A percentile compares a stretch with the other conserved stretches of the same genome.
phyloP scores from a whole-genome alignment of 139 green algal genomes.

The Diplosphaera chodatii region DNA sequence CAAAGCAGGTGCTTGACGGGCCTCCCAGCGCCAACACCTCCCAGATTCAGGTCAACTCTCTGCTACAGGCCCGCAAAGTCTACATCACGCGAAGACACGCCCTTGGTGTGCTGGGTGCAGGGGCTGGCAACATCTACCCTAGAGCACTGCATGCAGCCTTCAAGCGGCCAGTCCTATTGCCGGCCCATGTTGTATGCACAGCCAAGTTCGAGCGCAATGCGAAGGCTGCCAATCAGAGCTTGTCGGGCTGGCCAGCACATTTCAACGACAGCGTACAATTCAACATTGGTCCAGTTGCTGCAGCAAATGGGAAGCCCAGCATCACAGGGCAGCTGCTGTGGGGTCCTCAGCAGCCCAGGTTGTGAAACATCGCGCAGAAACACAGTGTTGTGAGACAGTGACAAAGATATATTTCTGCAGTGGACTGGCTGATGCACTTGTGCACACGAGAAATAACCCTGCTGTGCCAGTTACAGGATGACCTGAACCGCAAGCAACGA shows the following conservation, averaged over 20 bases:
- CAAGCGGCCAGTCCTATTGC: not conserved
- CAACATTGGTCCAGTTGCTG: not conserved
- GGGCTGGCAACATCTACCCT: not conserved
- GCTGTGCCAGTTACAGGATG: too few relatives aligned
- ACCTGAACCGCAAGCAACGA: too few relatives aligned
- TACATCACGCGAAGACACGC: not conserved
- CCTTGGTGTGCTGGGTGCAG: not conserved
- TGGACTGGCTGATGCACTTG: too few relatives aligned
- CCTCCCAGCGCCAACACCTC: too few relatives aligned
- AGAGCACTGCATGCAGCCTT: not conserved
- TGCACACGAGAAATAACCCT: too few relatives aligned
- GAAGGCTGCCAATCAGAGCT: not conserved
- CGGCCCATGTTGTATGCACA: not conserved
- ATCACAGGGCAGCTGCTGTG: not conserved
- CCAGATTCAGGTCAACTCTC: too few relatives aligned
- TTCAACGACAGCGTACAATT: not conserved
- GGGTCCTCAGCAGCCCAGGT: not conserved
- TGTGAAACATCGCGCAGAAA: not conserved
- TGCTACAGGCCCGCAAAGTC: too few relatives aligned
- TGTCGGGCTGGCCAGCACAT: not conserved
- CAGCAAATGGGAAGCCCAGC: not conserved
- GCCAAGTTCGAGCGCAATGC: not conserved
- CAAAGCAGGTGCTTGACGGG: conserved; percentile 3
- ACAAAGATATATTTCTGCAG: too few relatives aligned
- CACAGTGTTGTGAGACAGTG: too few relatives aligned